Conservation (phyloP, 2,329 filamentous ascomycete species). For the Leptosphaerulina australis region DNA sequence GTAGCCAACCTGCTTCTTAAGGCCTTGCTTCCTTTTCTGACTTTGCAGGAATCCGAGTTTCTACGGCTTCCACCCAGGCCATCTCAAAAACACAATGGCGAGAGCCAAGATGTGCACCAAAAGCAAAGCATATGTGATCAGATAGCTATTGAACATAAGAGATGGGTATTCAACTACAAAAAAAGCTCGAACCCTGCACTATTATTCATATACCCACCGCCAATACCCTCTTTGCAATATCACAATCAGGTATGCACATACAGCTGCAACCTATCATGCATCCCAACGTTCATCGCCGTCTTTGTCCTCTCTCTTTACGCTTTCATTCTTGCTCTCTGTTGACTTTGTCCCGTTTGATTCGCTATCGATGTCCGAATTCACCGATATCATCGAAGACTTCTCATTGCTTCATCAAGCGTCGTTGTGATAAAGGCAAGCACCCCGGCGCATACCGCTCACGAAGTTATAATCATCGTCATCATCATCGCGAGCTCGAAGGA, state of each 20-base stretch:
- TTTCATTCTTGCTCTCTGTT: neutral
- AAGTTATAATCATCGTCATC: constrained; percentile 49
- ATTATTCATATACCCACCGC: neutral
- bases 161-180: constrained; percentile 1
- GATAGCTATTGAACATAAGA: neutral
- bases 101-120: too few relatives aligned
- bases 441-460: constrained; percentile 29
- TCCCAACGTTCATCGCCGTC: too few relatives aligned
- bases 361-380: neutral
- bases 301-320: neutral
- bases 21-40: too few relatives aligned
- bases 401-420: neutral
- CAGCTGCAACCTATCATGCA: neutral
- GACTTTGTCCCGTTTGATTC: too few relatives aligned
- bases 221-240: neutral
- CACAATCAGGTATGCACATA: neutral
- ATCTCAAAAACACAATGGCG: too few relatives aligned
- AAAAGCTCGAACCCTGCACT: neutral
- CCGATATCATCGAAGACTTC: neutral
- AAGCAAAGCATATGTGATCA: neutral
- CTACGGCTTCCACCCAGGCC: too few relatives aligned
- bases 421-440: constrained; percentile 18
- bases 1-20: too few relatives aligned
- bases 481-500: constrained; percentile 40
- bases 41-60: too few relatives aligned